Evolutionary conservation across 225 moss, liverwort and hornwort genomes (phyloP), one percentile per base, ranked within the genome.

Genomic region (Bryoerythrophyllum caledonicum): DNA sequence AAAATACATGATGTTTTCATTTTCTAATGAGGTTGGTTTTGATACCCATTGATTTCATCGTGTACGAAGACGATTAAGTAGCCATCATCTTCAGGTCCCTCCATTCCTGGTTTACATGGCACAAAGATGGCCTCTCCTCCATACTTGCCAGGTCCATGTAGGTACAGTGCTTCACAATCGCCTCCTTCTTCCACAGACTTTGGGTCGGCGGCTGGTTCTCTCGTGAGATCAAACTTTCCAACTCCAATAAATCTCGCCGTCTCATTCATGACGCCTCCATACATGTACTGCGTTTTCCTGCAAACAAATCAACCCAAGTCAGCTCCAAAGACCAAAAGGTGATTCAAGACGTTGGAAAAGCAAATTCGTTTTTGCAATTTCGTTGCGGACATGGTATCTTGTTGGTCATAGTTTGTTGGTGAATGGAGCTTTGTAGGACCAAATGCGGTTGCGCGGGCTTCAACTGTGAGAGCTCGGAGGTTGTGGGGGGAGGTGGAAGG

Each of bases 31-130:
- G 54, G 12, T 35, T 58, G 57, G 46, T 44, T 46, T 12, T 56
- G 49, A 64, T 82, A 93, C 96, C 72, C 80, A 15, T 70, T 79
- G 0, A 79, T 82, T 63, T 92, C 92, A 53, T 96, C 88, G 32
- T 86, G 63, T 6, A 96, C 90, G 64, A 94, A 94, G 63, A 56
- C 78, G 34, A 96, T 86, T 63, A 96, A 72, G 70, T 92, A 96
- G 54, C 94, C 94, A 17, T 96, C 96, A 71, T 94, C 96, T 82
- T 96, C 92, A 4, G 68, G 79, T 67, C 75, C 89, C 12, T 82
- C 65, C 74, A 68, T 90, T 67, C 86, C 86, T n/a, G 82, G 81
- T 6, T 73, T 80, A 17, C 67, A 76, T 55, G 94, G 94, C 28
- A 96, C 85, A 61, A 85, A 94, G 28, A 96, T 78, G 40, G 84